Conservation (phyloP, 2,329 filamentous ascomycete genomes). For the Dothidotthia symphoricarpi region DNA sequence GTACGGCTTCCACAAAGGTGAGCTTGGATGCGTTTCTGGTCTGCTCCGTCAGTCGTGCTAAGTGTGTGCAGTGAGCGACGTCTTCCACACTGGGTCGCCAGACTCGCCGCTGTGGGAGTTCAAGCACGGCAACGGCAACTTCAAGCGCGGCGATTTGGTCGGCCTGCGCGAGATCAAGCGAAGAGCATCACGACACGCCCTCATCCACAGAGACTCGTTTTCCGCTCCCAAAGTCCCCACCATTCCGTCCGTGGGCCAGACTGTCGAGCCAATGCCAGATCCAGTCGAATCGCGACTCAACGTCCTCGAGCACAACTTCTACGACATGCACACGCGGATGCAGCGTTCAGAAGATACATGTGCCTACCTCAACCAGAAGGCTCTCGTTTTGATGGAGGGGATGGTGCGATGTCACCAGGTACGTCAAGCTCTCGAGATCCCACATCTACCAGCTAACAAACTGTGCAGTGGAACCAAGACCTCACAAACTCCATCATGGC, state of each 20-base stretch:
- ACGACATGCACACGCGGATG: constrained; percentile 73
- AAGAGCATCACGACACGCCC: constrained; percentile 83
- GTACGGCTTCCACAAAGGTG: constrained; percentile 99
- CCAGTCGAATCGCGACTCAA: constrained; percentile 72
- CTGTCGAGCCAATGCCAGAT: constrained; percentile 78
- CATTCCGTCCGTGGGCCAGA: constrained; percentile 77
- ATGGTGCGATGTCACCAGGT: constrained; percentile 70
- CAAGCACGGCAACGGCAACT: constrained; percentile 95
- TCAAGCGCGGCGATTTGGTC: constrained; percentile 90
- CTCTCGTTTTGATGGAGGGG: constrained; percentile 78
- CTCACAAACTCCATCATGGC: constrained; percentile 72
- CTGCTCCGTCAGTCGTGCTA: constrained; percentile 7
- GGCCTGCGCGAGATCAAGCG: constrained; percentile 94
- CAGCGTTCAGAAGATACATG: constrained; percentile 81
- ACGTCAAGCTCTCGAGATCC: constrained; percentile 27
- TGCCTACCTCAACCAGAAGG: constrained; percentile 74
- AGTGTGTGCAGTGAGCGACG: constrained; percentile 75
- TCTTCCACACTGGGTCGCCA: constrained; percentile 91
- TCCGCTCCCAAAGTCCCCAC: constrained; percentile 67
- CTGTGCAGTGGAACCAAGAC: constrained; percentile 73
- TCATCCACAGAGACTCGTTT: constrained; percentile 90
- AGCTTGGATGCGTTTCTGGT: constrained; percentile 12
- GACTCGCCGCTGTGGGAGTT: constrained; percentile 98
- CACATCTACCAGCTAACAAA: constrained; percentile 26
- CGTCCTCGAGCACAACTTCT: constrained; percentile 76